These are phyloP conservation scores for bread wheat (Triticum aestivum) DNA, from an alignment of 176 grass and related monocot species.

Conservation along the genomic window IWGSC_CS_RefSeq_v2.1 NC_057794.1:531876693-531877192, in stretches of 20 bases:
- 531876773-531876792: neutral
- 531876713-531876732: slow-evolving; percentile 2
- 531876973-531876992: slow-evolving; percentile 96
- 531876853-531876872: neutral
- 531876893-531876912: slow-evolving; percentile 13
- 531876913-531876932: neutral
- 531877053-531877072: slow-evolving; percentile 96
- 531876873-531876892: slow-evolving; percentile 18
- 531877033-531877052: slow-evolving; percentile 98
- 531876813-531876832: neutral
- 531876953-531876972: slow-evolving; percentile 55
- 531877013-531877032: slow-evolving; percentile 88
- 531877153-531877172: slow-evolving; percentile 99
- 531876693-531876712: neutral
- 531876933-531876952: slow-evolving; percentile 10
- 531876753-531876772: neutral
- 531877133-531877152: slow-evolving; percentile 96
- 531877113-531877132: slow-evolving; percentile 94
- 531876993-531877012: slow-evolving; percentile 91
- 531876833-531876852: neutral
- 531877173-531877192: slow-evolving; percentile 74
- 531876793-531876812: neutral
- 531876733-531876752: neutral
- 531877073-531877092: slow-evolving; percentile 88
- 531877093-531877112: slow-evolving; percentile 89